A percentile compares a stretch with the other conserved stretches of the same genome.
Evolutionary conservation across 2,329 filamentous ascomycete species (phyloP).

Genomic region (Leptographium wingfieldii): DNA sequence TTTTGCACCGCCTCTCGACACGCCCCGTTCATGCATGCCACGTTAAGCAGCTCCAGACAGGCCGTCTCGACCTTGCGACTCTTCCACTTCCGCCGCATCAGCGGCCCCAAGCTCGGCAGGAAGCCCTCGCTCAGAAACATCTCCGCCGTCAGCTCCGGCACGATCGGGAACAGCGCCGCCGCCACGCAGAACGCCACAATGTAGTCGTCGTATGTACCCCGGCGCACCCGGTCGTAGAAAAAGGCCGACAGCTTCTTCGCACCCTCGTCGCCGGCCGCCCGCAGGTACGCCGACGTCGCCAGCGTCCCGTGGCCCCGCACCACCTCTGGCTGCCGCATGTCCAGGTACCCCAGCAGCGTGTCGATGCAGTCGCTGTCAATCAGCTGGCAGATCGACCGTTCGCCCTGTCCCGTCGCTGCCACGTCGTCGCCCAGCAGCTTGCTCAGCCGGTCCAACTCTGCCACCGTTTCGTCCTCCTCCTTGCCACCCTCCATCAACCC

Average conservation of each 20-base stretch:
- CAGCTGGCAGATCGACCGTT: conserved; percentile 42
- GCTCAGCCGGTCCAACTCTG: conserved; percentile 44
- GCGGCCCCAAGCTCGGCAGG: conserved; percentile 58
- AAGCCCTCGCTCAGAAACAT: conserved; percentile 88
- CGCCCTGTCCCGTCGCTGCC: conserved; percentile 28
- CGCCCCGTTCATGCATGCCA: conserved; percentile 71
- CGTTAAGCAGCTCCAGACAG: conserved; percentile 79
- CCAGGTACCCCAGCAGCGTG: conserved; percentile 73
- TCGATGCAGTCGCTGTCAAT: conserved; percentile 68
- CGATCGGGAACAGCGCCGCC: conserved; percentile 74
- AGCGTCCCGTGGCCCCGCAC: conserved; percentile 74
- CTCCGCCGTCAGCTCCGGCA: conserved; percentile 59
- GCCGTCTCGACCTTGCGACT: conserved; percentile 77
- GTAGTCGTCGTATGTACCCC: conserved; percentile 74
- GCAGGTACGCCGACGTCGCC: conserved; percentile 71
- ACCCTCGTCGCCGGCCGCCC: conserved; percentile 60
- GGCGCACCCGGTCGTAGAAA: conserved; percentile 57
- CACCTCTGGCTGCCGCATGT: conserved; percentile 62
- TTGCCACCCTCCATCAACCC: conserved; percentile 83
- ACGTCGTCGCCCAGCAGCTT: conserved; percentile 46
- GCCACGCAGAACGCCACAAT: conserved; percentile 91
- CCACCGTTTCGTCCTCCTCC: conserved; percentile 60
- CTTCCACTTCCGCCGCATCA: conserved; percentile 72
- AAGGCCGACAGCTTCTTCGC: conserved; percentile 59
- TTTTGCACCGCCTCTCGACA: conserved; percentile 77